A percentile compares a stretch with the other conserved stretches of the same genome.
These are phyloP conservation scores for Sphagnum tenellum DNA, from an alignment of 225 moss, liverwort and hornwort genomes.

Conservation along the genomic window DNA sequence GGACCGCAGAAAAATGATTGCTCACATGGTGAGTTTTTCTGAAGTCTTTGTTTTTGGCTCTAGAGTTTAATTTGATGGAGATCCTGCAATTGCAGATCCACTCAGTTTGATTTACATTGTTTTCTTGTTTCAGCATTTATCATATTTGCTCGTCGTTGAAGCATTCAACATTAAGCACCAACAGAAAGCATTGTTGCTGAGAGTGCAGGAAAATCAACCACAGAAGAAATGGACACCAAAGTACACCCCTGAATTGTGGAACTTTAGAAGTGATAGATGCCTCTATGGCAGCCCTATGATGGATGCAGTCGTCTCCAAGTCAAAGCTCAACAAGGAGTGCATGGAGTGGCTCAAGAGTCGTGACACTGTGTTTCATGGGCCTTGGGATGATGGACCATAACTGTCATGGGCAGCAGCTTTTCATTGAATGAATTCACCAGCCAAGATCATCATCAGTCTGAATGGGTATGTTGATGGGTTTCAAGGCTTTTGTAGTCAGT, in stretches of 20 bases:
- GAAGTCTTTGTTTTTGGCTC: too few species aligned
- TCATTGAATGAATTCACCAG: too few species aligned
- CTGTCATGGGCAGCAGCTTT: conserved; percentile 10
- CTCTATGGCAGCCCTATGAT: conserved; percentile 98
- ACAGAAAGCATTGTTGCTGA: not conserved
- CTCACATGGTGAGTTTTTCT: conserved; percentile 52
- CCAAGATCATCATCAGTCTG: too few species aligned
- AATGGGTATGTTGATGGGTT: too few species aligned
- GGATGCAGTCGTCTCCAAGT: conserved; percentile 70
- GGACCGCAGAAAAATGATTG: conserved; percentile 82
- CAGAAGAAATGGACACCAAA: conserved; percentile 95
- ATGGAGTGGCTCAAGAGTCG: conserved; percentile 82
- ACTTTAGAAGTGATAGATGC: conserved; percentile 80
- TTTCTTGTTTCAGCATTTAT: too few species aligned
- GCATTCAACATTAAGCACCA: too few species aligned
- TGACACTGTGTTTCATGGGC: conserved; percentile 72
- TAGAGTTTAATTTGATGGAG: too few species aligned
- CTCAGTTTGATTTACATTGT: too few species aligned
- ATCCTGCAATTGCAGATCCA: too few species aligned
- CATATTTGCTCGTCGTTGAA: too few species aligned
- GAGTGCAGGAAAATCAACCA: conserved; percentile 64
- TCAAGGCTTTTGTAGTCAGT: too few species aligned
- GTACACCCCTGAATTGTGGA: conserved; percentile 77
- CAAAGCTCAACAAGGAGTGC: conserved; percentile 66
- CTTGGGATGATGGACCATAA: conserved; percentile 64